These are phyloP conservation scores for Onygena corvina DNA, from an alignment of 2,329 filamentous ascomycete species.

Conservation along the genomic window DNA sequence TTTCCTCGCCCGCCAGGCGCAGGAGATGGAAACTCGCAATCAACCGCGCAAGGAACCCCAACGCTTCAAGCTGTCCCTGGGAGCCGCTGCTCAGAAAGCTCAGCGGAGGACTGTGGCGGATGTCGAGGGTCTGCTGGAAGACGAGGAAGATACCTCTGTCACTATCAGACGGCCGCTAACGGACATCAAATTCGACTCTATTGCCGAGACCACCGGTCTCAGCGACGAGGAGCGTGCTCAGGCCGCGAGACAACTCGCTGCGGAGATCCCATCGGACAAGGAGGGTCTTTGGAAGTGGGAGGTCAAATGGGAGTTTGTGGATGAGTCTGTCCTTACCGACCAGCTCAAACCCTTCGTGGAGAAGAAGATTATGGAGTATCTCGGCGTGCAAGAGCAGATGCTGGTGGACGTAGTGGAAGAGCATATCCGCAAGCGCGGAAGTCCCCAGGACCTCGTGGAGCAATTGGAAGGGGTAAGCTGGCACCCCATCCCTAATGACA, in stretches of 20 bases:
- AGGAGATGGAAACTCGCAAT: slow-evolving; percentile 51
- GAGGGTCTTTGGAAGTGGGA: slow-evolving; percentile 84
- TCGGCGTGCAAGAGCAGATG: slow-evolving; percentile 93
- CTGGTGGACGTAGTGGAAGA: slow-evolving; percentile 86
- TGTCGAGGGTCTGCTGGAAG: slow-evolving; percentile 85
- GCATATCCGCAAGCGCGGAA: slow-evolving; percentile 62
- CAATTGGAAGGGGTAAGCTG: slow-evolving; percentile 66
- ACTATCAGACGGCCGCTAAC: slow-evolving; percentile 62
- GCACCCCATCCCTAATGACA: not conserved
- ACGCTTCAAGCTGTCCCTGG: slow-evolving; percentile 85
- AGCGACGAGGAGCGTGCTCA: slow-evolving; percentile 78
- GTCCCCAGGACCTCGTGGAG: slow-evolving; percentile 68
- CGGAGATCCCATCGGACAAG: slow-evolving; percentile 79
- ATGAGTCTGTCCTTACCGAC: slow-evolving; percentile 65
- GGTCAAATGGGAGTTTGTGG: slow-evolving; percentile 84
- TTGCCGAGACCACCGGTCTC: slow-evolving; percentile 53
- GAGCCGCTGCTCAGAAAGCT: slow-evolving; percentile 68
- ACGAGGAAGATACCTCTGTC: slow-evolving; percentile 72
- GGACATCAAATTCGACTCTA: slow-evolving; percentile 68
- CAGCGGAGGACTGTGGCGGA: slow-evolving; percentile 75
- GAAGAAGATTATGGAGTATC: slow-evolving; percentile 94
- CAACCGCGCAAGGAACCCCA: slow-evolving; percentile 46
- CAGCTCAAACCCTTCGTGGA: slow-evolving; percentile 91
- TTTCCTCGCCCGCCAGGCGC: slow-evolving; percentile 74
- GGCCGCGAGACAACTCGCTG: slow-evolving; percentile 67